Percentiles rank a stretch among this genome's conserved stretches.
Evolutionary conservation across 1,284 basidiomycete genomes (phyloP).

Genomic region (Ustilago loliicola): DNA sequence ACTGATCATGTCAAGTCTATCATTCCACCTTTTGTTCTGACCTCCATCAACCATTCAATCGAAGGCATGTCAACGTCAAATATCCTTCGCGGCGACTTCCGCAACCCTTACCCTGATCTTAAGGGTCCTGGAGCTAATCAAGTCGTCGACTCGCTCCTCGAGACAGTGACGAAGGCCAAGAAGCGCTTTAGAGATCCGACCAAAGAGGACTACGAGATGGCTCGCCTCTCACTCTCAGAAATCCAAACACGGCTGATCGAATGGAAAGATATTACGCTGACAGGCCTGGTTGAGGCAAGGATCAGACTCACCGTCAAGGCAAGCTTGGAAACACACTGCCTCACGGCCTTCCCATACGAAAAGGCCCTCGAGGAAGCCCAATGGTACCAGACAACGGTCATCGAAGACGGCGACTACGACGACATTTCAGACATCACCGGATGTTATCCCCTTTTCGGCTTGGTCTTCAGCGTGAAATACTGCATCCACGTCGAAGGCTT

Average conservation of each 20-base stretch:
- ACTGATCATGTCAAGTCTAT: neutral
- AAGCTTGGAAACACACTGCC: slow-evolving; percentile 44
- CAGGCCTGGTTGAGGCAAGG: slow-evolving; percentile 21
- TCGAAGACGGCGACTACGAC: neutral
- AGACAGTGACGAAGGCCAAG: slow-evolving; percentile 18
- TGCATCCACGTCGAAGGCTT: slow-evolving; percentile 48
- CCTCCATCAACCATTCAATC: neutral
- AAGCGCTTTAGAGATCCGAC: slow-evolving; percentile 18
- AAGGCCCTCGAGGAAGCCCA: slow-evolving; percentile 15
- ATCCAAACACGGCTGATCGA: slow-evolving; percentile 2
- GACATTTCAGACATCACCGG: neutral
- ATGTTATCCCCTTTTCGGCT: slow-evolving; percentile 27
- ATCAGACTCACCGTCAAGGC: slow-evolving; percentile 34
- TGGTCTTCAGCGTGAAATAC: slow-evolving; percentile 58
- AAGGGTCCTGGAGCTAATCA: slow-evolving; percentile 17
- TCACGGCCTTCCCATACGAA: slow-evolving; percentile 43
- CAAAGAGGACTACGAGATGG: slow-evolving; percentile 19
- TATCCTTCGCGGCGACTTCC: slow-evolving; percentile 26
- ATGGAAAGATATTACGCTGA: neutral
- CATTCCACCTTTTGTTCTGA: neutral
- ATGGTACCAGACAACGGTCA: neutral
- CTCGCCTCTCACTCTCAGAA: neutral
- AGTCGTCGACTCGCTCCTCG: slow-evolving; percentile 29
- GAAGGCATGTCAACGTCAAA: slow-evolving; percentile 17
- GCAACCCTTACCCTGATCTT: slow-evolving; percentile 27